These are phyloP conservation scores for Umbilicus rupestris DNA, from an alignment of 164 flowering plant species.

Conservation along the genomic window DNA sequence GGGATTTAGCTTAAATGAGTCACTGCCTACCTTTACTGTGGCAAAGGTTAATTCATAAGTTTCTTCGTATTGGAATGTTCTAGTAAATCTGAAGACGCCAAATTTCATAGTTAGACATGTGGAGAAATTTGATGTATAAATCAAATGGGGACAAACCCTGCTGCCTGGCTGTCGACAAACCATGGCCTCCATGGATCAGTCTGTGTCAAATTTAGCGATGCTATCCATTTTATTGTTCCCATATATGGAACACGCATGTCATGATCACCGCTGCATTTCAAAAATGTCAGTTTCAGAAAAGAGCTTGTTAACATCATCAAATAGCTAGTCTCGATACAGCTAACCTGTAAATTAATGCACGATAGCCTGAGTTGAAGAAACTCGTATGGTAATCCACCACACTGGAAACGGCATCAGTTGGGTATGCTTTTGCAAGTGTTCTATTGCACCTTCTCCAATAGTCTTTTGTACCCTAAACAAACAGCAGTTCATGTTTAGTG, in stretches of 20 bases:
- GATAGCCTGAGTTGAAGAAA: conserved; percentile 8
- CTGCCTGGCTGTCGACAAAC: conserved; percentile 10
- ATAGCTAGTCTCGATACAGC: too few relatives aligned
- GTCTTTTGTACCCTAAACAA: conserved; percentile 6
- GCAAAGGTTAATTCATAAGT: conserved; percentile 15
- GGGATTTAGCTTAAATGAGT: too few relatives aligned
- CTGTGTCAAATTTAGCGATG: conserved; percentile 6
- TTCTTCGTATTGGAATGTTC: not conserved
- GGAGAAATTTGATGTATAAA: not conserved
- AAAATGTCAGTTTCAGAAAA: not conserved
- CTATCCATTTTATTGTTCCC: conserved; percentile 11
- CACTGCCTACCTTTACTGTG: conserved; percentile 17
- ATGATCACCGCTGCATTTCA: conserved; percentile 12
- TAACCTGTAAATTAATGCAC: conserved; percentile 25
- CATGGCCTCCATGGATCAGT: conserved; percentile 13
- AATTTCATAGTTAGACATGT: not conserved
- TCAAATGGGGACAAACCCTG: not conserved
- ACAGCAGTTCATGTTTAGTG: too few relatives aligned
- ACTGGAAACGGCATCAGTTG: not conserved
- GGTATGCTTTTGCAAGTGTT: conserved; percentile 2
- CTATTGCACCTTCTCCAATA: conserved; percentile 18
- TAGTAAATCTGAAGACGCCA: not conserved
- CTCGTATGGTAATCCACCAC: conserved; percentile 16
- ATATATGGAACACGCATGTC: conserved; percentile 12
- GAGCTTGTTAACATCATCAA: too few relatives aligned